phyloP scores from a whole-genome alignment of 805 yeast species.

The Isabelozyma heimii region DNA sequence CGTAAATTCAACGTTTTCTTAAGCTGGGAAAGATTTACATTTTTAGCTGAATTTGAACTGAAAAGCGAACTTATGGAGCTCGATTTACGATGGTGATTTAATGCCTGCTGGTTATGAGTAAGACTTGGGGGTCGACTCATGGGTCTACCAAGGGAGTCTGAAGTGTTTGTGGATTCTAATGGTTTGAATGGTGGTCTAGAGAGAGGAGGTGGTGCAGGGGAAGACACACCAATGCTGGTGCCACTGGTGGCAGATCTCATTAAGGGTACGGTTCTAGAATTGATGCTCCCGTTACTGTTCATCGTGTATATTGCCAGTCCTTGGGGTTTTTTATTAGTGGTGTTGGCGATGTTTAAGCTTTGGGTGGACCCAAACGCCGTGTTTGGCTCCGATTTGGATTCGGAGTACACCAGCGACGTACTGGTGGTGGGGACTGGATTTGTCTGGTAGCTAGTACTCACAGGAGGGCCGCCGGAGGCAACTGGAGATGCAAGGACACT shows the following conservation, averaged over 20 bases:
- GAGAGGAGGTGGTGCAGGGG: not conserved
- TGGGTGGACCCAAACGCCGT: not conserved
- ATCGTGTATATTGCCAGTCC: not conserved
- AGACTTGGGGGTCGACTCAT: not conserved
- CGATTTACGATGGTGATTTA: conserved; percentile 16
- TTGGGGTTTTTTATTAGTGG: not conserved
- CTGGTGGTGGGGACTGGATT: not conserved
- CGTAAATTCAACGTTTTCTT: conserved; percentile 32
- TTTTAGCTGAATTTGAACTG: conserved; percentile 29
- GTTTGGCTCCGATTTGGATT: not conserved
- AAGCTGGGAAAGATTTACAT: conserved; percentile 36
- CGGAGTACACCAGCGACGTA: not conserved
- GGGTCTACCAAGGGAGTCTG: not conserved
- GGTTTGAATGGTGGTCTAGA: not conserved
- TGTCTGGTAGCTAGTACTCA: not conserved
- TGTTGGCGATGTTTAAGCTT: not conserved
- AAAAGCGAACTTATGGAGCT: conserved; percentile 35
- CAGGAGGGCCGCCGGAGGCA: not conserved
- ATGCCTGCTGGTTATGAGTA: not conserved
- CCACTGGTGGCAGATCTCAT: not conserved
- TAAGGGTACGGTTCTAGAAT: not conserved
- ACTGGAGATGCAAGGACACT: not conserved
- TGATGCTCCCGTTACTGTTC: not conserved
- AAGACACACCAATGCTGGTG: not conserved
- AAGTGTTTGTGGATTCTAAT: not conserved